Evolutionary conservation across 495 filamentous ascomycete genomes (phyloP).

Genomic region (Hapsidospora chrysogenum): DNA sequence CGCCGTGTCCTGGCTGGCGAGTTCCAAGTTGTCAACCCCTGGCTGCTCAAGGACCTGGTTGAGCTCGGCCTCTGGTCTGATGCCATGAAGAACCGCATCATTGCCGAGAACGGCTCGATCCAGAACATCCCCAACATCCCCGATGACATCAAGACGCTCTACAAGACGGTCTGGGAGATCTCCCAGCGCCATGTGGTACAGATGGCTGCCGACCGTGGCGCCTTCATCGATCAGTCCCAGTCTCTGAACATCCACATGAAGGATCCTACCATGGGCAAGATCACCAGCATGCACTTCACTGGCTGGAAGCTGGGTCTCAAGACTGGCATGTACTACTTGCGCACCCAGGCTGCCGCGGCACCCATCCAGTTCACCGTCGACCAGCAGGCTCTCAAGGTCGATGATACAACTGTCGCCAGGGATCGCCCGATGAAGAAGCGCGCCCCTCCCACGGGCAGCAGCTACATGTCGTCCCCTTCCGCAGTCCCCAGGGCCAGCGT

Average conservation of each 20-base stretch:
- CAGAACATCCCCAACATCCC: slow-evolving; percentile 95
- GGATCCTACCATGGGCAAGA: slow-evolving; percentile 98
- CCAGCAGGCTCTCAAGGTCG: slow-evolving; percentile 83
- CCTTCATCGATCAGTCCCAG: slow-evolving; percentile 96
- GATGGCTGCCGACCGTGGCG: slow-evolving; percentile 96
- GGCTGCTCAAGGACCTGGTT: slow-evolving; percentile 94
- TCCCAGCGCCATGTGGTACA: slow-evolving; percentile 89
- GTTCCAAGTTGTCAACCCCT: slow-evolving; percentile 99
- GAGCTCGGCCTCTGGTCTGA: slow-evolving; percentile 98
- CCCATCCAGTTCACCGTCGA: slow-evolving; percentile 99
- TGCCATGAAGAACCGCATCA: slow-evolving; percentile 99
- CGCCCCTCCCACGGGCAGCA: slow-evolving; percentile 28
- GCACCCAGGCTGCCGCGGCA: slow-evolving; percentile 89
- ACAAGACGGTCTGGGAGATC: slow-evolving; percentile 99
- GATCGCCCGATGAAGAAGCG: slow-evolving; percentile 51
- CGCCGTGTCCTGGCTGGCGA: slow-evolving; percentile 95
- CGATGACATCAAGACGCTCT: slow-evolving; percentile 84
- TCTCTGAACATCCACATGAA: slow-evolving; percentile 99
- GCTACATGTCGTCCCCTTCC: slow-evolving; percentile 29
- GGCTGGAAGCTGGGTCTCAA: slow-evolving; percentile 98
- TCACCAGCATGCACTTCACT: slow-evolving; percentile 98
- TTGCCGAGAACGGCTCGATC: slow-evolving; percentile 87
- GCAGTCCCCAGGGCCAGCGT: slow-evolving; percentile 22
- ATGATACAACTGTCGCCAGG: slow-evolving; percentile 66
- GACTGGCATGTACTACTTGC: slow-evolving; percentile 99